Base-by-base conservation (phyloP, 2,329 filamentous ascomycete species). In the Cytospora mali region DNA sequence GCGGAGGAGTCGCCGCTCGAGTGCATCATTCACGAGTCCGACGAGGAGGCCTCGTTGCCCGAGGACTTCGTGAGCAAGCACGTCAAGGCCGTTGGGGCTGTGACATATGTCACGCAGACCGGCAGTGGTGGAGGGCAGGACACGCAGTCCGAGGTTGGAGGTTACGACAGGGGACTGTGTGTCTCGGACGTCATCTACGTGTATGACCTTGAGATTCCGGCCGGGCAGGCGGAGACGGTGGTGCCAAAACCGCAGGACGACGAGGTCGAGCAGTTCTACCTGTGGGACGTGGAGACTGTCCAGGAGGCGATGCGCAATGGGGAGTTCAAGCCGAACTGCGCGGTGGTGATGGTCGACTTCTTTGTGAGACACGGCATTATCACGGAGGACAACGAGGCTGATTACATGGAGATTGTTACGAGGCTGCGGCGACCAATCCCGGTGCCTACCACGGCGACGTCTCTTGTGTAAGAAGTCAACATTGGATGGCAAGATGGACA, bases 321-420 rank as follows among this genome's bases (percentile, higher is more conserved):
- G 3, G 86, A 92, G 72, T 96, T 96, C 77, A 96, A 96, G 79
- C 89, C 92, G 0, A 95, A 96, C 70, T 92, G 91, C 69, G 88
- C 89, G 28, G 72, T 89, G 31, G 88, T 94, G 54, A 79, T 94
- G 77, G 80, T 95, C 54, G 92, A 96, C 70, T 96, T 96, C 73
- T 86, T 96, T 69, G 78, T 96, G 52, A 78, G 92, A 27, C 91
- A 93, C 73, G 90, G 90, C 0, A 79, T 92, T 55, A 71, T 96
- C 64, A 93, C 87, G 1, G 75, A 83, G 0, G 90, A 92, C 71
- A 88, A 86, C 62, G 91, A 96, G 76, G 78, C 77, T 58, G 83
- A 91, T 67, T 95, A 89, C 71, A 77, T 90, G 53, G 88, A 92
- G 73, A 90, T 96, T 65, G 75, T 75, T 50, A 73, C 71, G 58